Evolutionary conservation across 345 rosid genomes (phyloP).

Genomic region (Xanthoceras sorbifolium): DNA sequence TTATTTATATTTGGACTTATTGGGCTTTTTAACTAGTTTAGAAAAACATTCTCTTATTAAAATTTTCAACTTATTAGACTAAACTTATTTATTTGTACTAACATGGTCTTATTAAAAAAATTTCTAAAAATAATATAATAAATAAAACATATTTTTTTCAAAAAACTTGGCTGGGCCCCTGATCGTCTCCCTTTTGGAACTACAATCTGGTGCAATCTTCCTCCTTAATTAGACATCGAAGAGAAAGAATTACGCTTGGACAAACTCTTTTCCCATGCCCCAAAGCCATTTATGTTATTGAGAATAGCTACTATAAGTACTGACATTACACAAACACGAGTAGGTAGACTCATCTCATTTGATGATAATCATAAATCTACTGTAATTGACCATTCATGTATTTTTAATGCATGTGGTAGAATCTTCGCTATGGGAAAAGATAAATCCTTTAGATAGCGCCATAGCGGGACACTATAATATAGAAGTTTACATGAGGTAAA

Average conservation of each 20-base stretch:
- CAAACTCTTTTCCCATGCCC: constrained; percentile 70
- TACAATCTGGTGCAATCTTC: constrained; percentile 17
- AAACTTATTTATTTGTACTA: too few species aligned
- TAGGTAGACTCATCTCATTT: constrained; percentile 64
- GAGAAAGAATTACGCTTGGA: neutral
- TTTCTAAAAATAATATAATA: too few species aligned
- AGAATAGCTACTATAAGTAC: constrained; percentile 59
- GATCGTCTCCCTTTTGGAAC: constrained; percentile 20
- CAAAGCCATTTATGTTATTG: constrained; percentile 62
- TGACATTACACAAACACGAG: constrained; percentile 63
- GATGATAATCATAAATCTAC: constrained; percentile 71
- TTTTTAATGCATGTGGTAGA: constrained; percentile 53
- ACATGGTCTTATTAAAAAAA: too few species aligned
- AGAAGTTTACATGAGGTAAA: constrained; percentile 74
- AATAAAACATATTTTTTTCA: too few species aligned
- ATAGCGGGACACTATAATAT: constrained; percentile 53
- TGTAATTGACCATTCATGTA: constrained; percentile 73
- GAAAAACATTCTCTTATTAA: too few species aligned
- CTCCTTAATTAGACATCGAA: constrained; percentile 19
- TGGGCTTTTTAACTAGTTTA: too few species aligned
- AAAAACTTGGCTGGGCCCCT: too few species aligned
- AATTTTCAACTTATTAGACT: too few species aligned
- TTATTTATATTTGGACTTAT: too few species aligned
- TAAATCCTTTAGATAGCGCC: constrained; percentile 58
- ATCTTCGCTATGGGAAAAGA: constrained; percentile 57